Evolutionary conservation across 805 yeast genomes (phyloP).

Genomic region (Hanseniaspora osmophila): DNA sequence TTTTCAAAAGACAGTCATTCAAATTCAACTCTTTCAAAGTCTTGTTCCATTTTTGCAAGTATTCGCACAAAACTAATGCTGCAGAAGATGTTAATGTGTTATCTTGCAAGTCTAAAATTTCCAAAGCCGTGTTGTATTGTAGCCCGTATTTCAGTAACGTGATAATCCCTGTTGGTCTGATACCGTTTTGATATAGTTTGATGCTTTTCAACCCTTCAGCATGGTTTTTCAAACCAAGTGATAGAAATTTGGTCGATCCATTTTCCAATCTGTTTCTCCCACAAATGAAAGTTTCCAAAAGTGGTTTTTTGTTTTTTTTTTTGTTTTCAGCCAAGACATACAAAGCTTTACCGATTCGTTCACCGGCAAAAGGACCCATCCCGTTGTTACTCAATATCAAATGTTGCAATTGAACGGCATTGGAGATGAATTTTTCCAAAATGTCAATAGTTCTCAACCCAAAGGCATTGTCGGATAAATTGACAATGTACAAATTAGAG

Average conservation of each 20-base stretch:
- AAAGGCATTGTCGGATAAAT: constrained; percentile 89
- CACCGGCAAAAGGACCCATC: constrained; percentile 96
- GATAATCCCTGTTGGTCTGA: constrained; percentile 83
- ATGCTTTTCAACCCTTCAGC: constrained; percentile 49
- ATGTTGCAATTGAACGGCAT: constrained; percentile 71
- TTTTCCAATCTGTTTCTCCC: constrained; percentile 95
- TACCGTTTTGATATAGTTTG: constrained; percentile 89
- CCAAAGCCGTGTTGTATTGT: constrained; percentile 41
- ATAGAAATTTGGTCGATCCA: constrained; percentile 77
- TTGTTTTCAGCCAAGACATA: constrained; percentile 58
- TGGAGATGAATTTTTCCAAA: constrained; percentile 59
- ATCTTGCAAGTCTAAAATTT: constrained; percentile 78
- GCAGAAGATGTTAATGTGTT: constrained; percentile 76
- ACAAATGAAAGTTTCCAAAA: constrained; percentile 77
- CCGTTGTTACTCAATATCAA: constrained; percentile 88
- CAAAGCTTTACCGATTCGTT: constrained; percentile 79
- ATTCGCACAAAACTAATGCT: constrained; percentile 47
- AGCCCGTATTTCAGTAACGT: constrained; percentile 64
- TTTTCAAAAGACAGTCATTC: constrained; percentile 77
- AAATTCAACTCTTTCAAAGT: constrained; percentile 63
- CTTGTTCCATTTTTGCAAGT: constrained; percentile 46
- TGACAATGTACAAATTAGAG: constrained; percentile 54
- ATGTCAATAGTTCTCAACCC: constrained; percentile 93
- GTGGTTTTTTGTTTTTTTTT: constrained; percentile 26
- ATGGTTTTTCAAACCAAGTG: constrained; percentile 76